Evolutionary conservation across 495 filamentous ascomycete genomes (phyloP), one percentile per base, ranked within the genome.

Genomic region (Penicillium canescens): DNA sequence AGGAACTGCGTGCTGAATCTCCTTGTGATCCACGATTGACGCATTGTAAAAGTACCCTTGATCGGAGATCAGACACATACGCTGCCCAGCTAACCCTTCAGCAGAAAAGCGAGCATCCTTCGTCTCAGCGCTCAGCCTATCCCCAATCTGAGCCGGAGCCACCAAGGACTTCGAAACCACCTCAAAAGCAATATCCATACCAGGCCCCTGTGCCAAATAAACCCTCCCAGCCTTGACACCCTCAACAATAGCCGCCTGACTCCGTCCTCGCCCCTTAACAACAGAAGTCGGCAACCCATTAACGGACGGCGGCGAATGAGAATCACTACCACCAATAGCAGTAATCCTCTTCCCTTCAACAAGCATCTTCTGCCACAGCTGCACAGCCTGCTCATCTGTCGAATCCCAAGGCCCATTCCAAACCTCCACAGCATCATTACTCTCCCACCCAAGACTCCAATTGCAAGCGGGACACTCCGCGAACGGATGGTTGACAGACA

Each of bases 401-500:
- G 45, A 24, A 14, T 38, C 45, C 6, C 31, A 48, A 34, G 9
- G 5, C 31, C 28, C 33, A 16, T 48, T 48, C 45, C 45, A 48
- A 34, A 48, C 45, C 21, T 48, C 45, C 6, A 48, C 21, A 13
- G 45, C 45, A 37, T 48, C 45, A 34, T 48, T 48, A 21, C 36
- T 31, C 16, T 48, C 45, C 45, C 45, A 48, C 10, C 36, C 45
- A 38, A 48, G 34, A 34, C 45, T 34, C 45, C 45, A 48, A 21
- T 48, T 48, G 34, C 45, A 48, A 13, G 45, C 45, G 3, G 45
- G 45, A 13, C 45, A 48, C 14, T 16, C 34, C 13, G 45, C 45
- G 34, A 48, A 48, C 16, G 45, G 45, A 21, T 48, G 45, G 45
- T 48, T 48, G 11, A 48, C 11, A 34, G 45, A 48, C 5, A 48